These are phyloP conservation scores for Penicillium roqueforti DNA, from an alignment of 495 filamentous ascomycete species.

Conservation along the genomic window DNA sequence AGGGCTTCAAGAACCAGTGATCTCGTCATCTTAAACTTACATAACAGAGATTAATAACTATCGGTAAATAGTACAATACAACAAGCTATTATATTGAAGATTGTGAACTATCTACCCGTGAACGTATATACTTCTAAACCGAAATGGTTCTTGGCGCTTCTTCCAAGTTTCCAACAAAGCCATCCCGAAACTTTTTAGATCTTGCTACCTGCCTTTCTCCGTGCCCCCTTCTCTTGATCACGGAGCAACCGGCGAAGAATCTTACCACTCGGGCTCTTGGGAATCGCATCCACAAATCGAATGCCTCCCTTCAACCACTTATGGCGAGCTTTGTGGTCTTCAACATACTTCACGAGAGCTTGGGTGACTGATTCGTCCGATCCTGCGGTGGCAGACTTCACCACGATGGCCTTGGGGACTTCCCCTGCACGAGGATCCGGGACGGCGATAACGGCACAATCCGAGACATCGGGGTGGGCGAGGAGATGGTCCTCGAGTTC, in stretches of 20 bases:
- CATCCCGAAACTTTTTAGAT: constrained; percentile 30
- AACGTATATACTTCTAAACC: background rate
- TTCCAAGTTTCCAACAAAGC: background rate
- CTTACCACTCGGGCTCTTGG: constrained; percentile 92
- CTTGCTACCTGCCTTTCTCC: constrained; percentile 58
- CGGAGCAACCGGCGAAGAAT: constrained; percentile 77
- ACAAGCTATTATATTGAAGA: background rate
- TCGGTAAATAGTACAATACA: background rate
- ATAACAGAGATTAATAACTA: background rate
- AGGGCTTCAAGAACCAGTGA: background rate
- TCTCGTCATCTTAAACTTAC: background rate
- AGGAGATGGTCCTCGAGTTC: constrained; percentile 89
- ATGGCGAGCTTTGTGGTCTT: constrained; percentile 77
- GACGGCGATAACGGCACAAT: constrained; percentile 80
- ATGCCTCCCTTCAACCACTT: constrained; percentile 89
- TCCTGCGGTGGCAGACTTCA: constrained; percentile 60
- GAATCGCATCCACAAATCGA: constrained; percentile 69
- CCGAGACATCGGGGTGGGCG: constrained; percentile 72
- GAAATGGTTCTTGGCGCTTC: background rate
- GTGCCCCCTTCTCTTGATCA: constrained; percentile 71
- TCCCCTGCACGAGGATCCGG: constrained; percentile 74
- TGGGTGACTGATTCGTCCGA: constrained; percentile 57
- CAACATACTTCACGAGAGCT: constrained; percentile 70
- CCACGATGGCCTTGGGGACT: constrained; percentile 82
- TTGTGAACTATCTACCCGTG: background rate